Evolutionary conservation across 2,329 filamentous ascomycete species (phyloP), one percentile per base, ranked within the genome.

Genomic region (Penicillium capsulatum): DNA sequence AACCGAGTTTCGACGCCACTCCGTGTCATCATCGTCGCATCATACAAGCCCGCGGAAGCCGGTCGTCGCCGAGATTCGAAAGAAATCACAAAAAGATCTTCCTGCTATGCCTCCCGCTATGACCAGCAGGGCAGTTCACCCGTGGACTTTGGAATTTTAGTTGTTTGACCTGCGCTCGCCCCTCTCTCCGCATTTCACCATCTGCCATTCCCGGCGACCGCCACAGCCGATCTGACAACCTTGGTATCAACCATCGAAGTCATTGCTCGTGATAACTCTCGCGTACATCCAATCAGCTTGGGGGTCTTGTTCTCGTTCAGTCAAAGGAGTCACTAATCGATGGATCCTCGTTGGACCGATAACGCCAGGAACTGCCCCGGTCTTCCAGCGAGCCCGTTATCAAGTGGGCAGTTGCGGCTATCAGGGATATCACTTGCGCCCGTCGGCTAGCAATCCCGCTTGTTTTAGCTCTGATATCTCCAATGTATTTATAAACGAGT

Each of bases 341-440:
- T n/a, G n/a, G n/a, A n/a, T n/a, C n/a, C 52, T 40, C 38, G 49
- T 55, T 55, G 52, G 52, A 31, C 50, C 52, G 52, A 55, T 55
- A 55, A 55, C 47, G 32, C 19, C n/a, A 28, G 13, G 19, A 34
- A 38, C 19, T 30, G 30, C 37, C 36, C 14, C 26, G 24, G 17
- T 31, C 28, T 29, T 30, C 33, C 24, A n/a, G n/a, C 11, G n/a
- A 29, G 14, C 10, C n/a, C 19, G 19, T 9, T 22, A 22, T 22
- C 19, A 22, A 22, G 5, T 22, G 19, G 19, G 9, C 5, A 6
- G 4, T 28, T 11, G 26, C 26, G 5, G 26, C 26, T n/a, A 11
- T 28, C 26, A 14, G 10, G 5, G 6, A 28, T 28, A 22, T 22
- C 19, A 22, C 9, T n/a, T n/a, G n/a, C n/a, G n/a, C n/a, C n/a